Evolutionary conservation across 768 basidiomycete species (phyloP).

Genomic region (Suillus placidus): DNA sequence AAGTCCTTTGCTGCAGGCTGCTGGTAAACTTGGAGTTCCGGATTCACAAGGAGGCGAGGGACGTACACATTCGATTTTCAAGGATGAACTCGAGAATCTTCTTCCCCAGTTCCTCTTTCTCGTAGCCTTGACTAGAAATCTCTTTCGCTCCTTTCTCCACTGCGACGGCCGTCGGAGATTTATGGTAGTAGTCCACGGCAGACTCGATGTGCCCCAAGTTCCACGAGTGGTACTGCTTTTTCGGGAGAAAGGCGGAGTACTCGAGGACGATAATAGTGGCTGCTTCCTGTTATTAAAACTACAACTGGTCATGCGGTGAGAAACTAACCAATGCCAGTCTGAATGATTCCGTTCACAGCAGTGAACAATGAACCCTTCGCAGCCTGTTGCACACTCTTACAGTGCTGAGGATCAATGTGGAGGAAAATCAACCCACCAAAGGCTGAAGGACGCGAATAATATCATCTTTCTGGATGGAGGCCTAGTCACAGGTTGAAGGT

Average conservation of each 20-base stretch:
- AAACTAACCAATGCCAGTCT: neutral
- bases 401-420: neutral
- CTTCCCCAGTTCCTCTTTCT: neutral
- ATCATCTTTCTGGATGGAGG: fast-evolving
- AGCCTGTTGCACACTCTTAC: neutral
- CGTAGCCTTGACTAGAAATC: neutral
- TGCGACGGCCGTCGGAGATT: neutral
- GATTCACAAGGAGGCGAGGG: neutral
- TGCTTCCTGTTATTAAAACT: neutral
- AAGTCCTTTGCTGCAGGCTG: neutral
- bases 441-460: neutral
- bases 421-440: neutral
- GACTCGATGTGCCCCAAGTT: neutral
- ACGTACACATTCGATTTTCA: neutral
- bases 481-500: neutral
- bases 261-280: neutral
- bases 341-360: neutral
- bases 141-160: neutral
- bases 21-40: neutral
- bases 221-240: too few species aligned
- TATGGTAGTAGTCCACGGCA: neutral
- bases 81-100: neutral
- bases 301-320: neutral
- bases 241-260: neutral
- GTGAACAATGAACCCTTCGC: neutral